Evolutionary conservation across 129 eudicot species (phyloP).

Genomic region (Ambrosia trifida): DNA sequence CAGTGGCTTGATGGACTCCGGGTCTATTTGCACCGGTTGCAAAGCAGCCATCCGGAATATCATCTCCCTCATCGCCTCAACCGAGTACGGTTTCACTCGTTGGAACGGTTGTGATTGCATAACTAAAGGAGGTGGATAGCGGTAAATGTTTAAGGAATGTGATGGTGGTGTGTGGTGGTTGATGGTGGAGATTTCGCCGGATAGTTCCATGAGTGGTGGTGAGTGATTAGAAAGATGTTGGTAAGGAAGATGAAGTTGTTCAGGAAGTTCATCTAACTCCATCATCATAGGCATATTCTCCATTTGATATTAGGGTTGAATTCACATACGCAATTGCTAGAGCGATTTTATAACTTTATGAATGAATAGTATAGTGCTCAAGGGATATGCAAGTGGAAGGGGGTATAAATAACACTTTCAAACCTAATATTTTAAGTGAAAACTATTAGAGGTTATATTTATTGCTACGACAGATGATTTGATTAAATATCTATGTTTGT

Average conservation of each 20-base stretch:
- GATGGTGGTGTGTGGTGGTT: conserved; percentile 30
- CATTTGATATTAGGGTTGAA: conserved; percentile 15
- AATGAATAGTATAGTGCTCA: conserved; percentile 9
- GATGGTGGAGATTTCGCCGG: conserved; percentile 34
- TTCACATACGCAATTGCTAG: neutral
- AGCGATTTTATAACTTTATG: conserved; percentile 24
- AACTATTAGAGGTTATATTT: conserved; percentile 20
- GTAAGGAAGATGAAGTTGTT: conserved; percentile 34
- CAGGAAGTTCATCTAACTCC: conserved; percentile 39
- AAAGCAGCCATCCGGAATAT: conserved; percentile 62
- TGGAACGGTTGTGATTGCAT: conserved; percentile 25
- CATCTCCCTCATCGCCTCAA: conserved; percentile 68
- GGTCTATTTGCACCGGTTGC: conserved; percentile 69
- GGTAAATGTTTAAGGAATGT: conserved; percentile 20
- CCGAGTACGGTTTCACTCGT: conserved; percentile 34
- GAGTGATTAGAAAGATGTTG: conserved; percentile 23
- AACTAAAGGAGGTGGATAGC: neutral
- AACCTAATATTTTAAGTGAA: conserved; percentile 21
- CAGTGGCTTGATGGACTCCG: conserved; percentile 55
- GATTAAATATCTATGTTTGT: neutral
- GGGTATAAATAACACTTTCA: conserved; percentile 39
- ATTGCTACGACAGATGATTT: conserved; percentile 24
- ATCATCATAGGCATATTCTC: conserved; percentile 43
- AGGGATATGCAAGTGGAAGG: conserved; percentile 36
- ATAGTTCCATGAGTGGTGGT: conserved; percentile 31